A percentile compares a stretch with the other conserved stretches of the same genome.
phyloP scores from a whole-genome alignment of 768 basidiomycete genomes.

The Rhodotorula graminis region DNA sequence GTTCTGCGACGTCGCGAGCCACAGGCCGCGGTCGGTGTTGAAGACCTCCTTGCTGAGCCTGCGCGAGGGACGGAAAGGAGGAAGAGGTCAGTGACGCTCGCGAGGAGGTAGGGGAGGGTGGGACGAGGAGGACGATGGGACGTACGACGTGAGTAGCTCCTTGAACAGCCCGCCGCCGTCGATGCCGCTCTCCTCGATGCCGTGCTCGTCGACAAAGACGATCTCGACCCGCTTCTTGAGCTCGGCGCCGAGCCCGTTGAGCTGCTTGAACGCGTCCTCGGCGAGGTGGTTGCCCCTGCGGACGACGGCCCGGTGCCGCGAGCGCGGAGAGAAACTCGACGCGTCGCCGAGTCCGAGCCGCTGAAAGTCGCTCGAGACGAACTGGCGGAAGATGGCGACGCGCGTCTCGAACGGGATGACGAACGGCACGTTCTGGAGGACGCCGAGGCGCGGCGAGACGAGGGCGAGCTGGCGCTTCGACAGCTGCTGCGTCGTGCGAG shows the following conservation, averaged over 20 bases:
- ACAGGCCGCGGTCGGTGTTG: slow-evolving; percentile 86
- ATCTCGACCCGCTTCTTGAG: slow-evolving; percentile 81
- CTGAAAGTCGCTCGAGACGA: slow-evolving; percentile 61
- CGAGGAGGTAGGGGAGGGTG: not conserved
- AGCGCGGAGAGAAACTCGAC: not conserved
- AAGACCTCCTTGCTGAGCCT: slow-evolving; percentile 89
- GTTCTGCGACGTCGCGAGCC: slow-evolving; percentile 84
- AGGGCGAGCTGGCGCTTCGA: slow-evolving; percentile 68
- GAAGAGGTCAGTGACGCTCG: not conserved
- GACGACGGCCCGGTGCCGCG: slow-evolving; percentile 54
- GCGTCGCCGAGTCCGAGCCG: slow-evolving; percentile 43
- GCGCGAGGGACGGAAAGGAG: not conserved
- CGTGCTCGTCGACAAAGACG: slow-evolving; percentile 73
- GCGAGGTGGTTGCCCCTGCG: slow-evolving; percentile 67
- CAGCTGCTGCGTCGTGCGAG: slow-evolving; percentile 43
- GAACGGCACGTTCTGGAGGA: slow-evolving; percentile 93
- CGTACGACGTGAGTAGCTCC: slow-evolving; percentile 76
- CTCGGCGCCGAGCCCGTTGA: slow-evolving; percentile 61
- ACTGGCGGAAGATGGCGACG: slow-evolving; percentile 82
- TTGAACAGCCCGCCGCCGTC: slow-evolving; percentile 98
- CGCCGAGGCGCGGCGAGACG: slow-evolving; percentile 76
- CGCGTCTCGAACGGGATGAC: slow-evolving; percentile 86
- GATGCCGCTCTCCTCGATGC: slow-evolving; percentile 63
- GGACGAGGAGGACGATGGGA: not conserved
- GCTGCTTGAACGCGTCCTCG: slow-evolving; percentile 83